A percentile compares a stretch with the other conserved stretches of the same genome.
These are phyloP conservation scores for Mimosa bimucronata DNA, from an alignment of 306 rosid genomes.

Conservation along the genomic window DNA sequence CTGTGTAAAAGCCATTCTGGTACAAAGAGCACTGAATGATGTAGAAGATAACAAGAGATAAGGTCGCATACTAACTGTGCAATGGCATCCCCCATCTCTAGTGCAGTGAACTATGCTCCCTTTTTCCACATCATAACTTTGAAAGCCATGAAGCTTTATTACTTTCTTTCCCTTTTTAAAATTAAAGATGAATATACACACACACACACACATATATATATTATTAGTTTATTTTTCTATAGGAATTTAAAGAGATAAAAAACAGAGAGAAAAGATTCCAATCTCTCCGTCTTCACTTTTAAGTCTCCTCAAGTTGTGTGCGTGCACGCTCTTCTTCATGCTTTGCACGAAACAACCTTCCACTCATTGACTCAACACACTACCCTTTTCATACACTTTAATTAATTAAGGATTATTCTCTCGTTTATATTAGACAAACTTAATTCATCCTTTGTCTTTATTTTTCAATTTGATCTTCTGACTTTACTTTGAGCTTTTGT, in stretches of 20 bases:
- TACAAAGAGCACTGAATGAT: not conserved
- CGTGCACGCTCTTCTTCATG: slow-evolving; percentile 46
- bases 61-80: slow-evolving; percentile 18
- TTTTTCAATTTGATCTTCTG: not conserved
- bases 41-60: slow-evolving; percentile 21
- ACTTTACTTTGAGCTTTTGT: not conserved
- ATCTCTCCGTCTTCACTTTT: slow-evolving; percentile 29
- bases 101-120: not conserved
- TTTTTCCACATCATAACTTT: slow-evolving; percentile 28
- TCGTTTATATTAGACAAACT: not conserved
- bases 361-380: not conserved
- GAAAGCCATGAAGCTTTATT: slow-evolving; percentile 36
- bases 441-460: not conserved
- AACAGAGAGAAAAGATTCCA: not conserved
- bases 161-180: slow-evolving; percentile 30
- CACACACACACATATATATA: too few relatives aligned
- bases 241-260: too few relatives aligned
- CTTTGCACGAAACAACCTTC: slow-evolving; percentile 44
- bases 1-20: not conserved
- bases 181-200: not conserved
- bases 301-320: slow-evolving; percentile 39
- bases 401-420: not conserved
- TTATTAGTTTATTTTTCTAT: not conserved
- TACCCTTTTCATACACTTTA: slow-evolving; percentile 2
- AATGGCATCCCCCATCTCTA: not conserved